These are phyloP conservation scores for Leptoxyphium fumago DNA, from an alignment of 2,329 filamentous ascomycete species.

Conservation along the genomic window DNA sequence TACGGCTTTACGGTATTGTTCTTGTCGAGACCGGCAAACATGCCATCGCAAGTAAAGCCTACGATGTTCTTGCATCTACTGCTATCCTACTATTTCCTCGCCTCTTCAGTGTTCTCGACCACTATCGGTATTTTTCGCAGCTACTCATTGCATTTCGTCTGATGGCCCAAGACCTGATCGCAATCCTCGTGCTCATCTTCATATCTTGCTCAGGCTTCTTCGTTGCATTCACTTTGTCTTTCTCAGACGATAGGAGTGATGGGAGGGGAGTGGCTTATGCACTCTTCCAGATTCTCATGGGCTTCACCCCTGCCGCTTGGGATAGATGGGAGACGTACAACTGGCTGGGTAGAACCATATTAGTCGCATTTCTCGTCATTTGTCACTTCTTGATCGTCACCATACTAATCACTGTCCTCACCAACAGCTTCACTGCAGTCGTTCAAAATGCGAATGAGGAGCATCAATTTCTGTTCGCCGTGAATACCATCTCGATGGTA, in stretches of 20 bases:
- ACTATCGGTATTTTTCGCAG: conserved; percentile 93
- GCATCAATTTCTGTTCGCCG: conserved; percentile 82
- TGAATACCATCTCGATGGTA: conserved; percentile 95
- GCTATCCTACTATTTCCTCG: conserved; percentile 80
- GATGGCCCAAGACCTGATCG: conserved; percentile 81
- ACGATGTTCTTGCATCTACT: conserved; percentile 85
- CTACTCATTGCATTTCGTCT: conserved; percentile 84
- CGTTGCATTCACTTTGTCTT: conserved; percentile 79
- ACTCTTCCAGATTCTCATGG: conserved; percentile 89
- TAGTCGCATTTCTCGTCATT: conserved; percentile 78
- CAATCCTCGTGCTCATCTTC: conserved; percentile 68
- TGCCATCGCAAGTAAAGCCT: conserved; percentile 68
- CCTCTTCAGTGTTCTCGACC: conserved; percentile 83
- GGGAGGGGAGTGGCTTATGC: conserved; percentile 69
- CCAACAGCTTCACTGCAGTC: conserved; percentile 91
- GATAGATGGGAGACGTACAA: conserved; percentile 75
- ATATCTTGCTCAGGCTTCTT: conserved; percentile 91
- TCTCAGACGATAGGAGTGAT: conserved; percentile 52
- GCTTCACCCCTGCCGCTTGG: conserved; percentile 91
- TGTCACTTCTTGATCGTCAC: conserved; percentile 92
- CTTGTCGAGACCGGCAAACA: conserved; percentile 55
- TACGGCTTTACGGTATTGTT: conserved; percentile 77
- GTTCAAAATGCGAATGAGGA: conserved; percentile 88
- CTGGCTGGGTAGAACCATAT: conserved; percentile 56
- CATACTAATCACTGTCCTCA: conserved; percentile 87